These are phyloP conservation scores for Trametes sanguinea DNA, from an alignment of 768 basidiomycete species.

Conservation along the genomic window DNA sequence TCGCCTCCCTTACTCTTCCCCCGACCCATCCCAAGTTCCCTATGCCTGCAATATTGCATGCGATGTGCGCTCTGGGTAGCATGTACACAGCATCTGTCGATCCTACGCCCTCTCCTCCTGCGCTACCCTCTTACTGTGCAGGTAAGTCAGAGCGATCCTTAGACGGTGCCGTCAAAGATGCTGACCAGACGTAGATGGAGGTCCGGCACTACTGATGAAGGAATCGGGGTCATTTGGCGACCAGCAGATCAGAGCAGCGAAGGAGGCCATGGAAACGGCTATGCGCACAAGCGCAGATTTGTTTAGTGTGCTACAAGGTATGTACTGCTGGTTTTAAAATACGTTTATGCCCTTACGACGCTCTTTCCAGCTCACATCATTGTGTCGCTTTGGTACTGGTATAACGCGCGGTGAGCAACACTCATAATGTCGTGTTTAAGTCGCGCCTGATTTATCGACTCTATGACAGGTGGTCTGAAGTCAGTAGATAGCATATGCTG, in stretches of 20 bases:
- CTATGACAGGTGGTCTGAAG: conserved; percentile 68
- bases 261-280: conserved; percentile 48
- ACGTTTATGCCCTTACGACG: neutral
- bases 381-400: conserved; percentile 74
- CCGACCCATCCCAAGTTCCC: conserved; percentile 77
- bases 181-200: conserved; percentile 29
- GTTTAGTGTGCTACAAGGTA: conserved; percentile 66
- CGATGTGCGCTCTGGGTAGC: conserved; percentile 82
- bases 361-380: conserved; percentile 54
- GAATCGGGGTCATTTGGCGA: conserved; percentile 65
- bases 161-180: neutral
- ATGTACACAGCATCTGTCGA: conserved; percentile 71
- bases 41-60: conserved; percentile 68
- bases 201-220: conserved; percentile 45
- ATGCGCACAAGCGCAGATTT: conserved; percentile 55
- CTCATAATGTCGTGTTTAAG: no score
- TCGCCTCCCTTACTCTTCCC: conserved; percentile 62
- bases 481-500: conserved; percentile 29
- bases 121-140: neutral
- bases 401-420: conserved; percentile 53
- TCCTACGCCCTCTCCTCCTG: conserved; percentile 47
- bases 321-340: neutral
- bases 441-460: neutral
- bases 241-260: conserved; percentile 58
- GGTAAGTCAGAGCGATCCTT: conserved; percentile 13